Conservation (phyloP, 306 rosid species). For the Comarum palustre region DNA sequence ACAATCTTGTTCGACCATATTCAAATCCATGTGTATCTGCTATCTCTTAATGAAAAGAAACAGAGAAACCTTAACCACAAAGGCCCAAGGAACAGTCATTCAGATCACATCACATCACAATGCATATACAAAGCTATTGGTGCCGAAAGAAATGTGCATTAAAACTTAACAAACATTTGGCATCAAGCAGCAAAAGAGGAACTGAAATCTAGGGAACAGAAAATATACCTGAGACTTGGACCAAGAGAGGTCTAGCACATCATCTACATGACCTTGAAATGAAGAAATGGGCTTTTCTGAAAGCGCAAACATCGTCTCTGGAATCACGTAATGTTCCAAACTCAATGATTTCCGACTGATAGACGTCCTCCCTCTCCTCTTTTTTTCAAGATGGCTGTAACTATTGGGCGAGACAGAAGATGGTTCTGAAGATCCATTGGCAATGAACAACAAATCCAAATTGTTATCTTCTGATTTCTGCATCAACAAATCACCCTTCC, state of each 20-base stretch:
- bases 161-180: neutral
- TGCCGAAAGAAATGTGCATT: neutral
- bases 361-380: conserved; percentile 78
- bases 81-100: neutral
- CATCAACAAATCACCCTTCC: conserved; percentile 71
- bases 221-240: conserved; percentile 93
- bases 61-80: neutral
- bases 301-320: conserved; percentile 69
- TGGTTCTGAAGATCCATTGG: conserved; percentile 79
- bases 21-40: neutral
- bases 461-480: conserved; percentile 63
- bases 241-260: conserved; percentile 97
- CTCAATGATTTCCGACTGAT: conserved; percentile 75
- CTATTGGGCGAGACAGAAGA: conserved; percentile 44
- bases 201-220: neutral
- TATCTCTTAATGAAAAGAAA: neutral
- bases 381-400: conserved; percentile 63
- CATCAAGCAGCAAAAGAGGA: neutral
- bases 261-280: conserved; percentile 76
- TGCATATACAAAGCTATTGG: neutral
- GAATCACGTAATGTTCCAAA: conserved; percentile 67
- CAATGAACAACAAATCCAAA: conserved; percentile 50
- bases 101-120: neutral
- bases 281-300: conserved; percentile 87
- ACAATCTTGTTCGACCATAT: neutral